A percentile compares a stretch with the other conserved stretches of the same genome.
These are phyloP conservation scores for Vaucheria bursata DNA, from an alignment of 352 stramenopile genomes.

Conservation along the genomic window DNA sequence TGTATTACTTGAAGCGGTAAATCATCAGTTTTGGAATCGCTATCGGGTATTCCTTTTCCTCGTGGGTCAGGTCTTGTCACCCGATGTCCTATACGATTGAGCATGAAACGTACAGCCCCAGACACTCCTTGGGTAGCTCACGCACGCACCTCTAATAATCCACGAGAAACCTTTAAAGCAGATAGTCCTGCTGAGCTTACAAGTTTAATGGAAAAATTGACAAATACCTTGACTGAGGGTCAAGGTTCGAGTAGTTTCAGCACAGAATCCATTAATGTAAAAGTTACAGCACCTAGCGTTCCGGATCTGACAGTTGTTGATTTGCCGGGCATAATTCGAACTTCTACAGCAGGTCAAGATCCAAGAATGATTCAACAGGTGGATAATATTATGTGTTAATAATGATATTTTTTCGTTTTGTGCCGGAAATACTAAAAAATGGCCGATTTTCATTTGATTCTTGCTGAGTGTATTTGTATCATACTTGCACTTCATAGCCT, in stretches of 20 bases:
- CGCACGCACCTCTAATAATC: slow-evolving; percentile 32
- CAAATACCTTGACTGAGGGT: slow-evolving; percentile 25
- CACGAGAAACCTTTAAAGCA: slow-evolving; percentile 14
- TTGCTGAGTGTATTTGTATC: too few species aligned
- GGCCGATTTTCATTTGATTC: too few species aligned
- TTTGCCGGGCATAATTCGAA: slow-evolving; percentile 64
- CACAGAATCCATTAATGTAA: slow-evolving; percentile 66
- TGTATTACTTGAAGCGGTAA: slow-evolving; percentile 55
- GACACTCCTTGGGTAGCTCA: slow-evolving; percentile 33
- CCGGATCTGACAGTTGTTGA: slow-evolving; percentile 69
- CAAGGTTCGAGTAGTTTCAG: slow-evolving; percentile 50
- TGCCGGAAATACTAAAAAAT: neutral
- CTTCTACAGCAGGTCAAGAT: slow-evolving; percentile 60
- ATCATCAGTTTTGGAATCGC: slow-evolving; percentile 67
- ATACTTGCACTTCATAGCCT: too few species aligned
- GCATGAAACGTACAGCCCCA: slow-evolving; percentile 52
- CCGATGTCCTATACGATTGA: slow-evolving; percentile 64
- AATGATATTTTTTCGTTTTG: neutral
- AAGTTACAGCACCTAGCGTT: slow-evolving; percentile 56
- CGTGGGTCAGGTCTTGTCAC: slow-evolving; percentile 65
- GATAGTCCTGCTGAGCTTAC: slow-evolving; percentile 29
- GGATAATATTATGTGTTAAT: too few species aligned
- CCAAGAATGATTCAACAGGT: slow-evolving; percentile 56
- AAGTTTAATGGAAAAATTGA: slow-evolving; percentile 37
- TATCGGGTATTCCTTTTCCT: slow-evolving; percentile 68